Base-by-base conservation (phyloP, 768 basidiomycete species). In the Bullera alba region DNA sequence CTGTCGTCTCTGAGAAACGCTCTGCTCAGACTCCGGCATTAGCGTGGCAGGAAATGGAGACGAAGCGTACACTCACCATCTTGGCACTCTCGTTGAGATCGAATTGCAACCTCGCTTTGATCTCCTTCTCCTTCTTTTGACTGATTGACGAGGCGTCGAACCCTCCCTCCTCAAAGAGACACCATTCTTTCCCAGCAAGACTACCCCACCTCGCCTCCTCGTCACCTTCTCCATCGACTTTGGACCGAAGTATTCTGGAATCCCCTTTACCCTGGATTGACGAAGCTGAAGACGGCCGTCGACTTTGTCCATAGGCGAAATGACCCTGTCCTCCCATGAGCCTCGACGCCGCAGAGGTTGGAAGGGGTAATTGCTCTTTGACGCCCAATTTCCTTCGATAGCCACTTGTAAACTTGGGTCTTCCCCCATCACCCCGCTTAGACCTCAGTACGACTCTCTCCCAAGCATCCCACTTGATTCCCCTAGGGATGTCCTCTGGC, bases 71-170 rank as follows among this genome's bases (percentile, higher is more conserved):
- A 56, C 83, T 59, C 47, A 80, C 81, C 68, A 77, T 78, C 54
- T 87, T 78, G 22, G 91, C 91, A 49, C 83, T 79, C 74, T 97
- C 95, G 0, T 83, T 92, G 56, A 96, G 72, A 70, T 97, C 92
- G 71, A 99, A 97, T 65, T 89, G 81, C 27, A 97, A 77, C 72
- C 86, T 86, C 73, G 82, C 38, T 39, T 47, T 53, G 7, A 63
- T 56, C 28, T 85, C 57, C 81, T 77, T 39, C 76, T 73, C 42
- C 17, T 32, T 19, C 26, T 32, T 16, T 32, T 26, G 16, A 14
- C 25, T 3, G 27, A 25, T 5, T 2, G 12, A 10, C 15, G 56
- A 26, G 77, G 65, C 46, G 63, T 80, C 80, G 55, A 96, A 95
- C 0, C 91, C 91, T 73, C 82, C 78, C 32, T 78, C 74, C 76